Evolutionary conservation across 805 yeast species (phyloP).

Genomic region (Jamesozyma gamospora): DNA sequence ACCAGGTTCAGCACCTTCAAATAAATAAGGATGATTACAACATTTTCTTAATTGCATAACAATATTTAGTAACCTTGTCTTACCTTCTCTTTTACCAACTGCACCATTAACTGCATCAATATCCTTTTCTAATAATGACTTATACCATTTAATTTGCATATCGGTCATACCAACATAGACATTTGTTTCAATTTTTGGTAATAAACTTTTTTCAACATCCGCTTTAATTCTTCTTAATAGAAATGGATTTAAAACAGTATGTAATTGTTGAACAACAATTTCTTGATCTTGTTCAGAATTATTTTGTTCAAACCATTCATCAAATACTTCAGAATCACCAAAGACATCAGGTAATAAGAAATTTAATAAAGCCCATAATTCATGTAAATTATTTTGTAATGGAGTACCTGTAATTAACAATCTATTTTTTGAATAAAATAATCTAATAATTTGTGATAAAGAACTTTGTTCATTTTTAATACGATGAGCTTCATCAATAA

Average conservation of each 20-base stretch:
- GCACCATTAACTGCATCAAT: constrained; percentile 95
- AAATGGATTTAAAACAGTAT: constrained; percentile 84
- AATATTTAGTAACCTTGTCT: constrained; percentile 80
- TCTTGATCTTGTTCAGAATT: constrained; percentile 55
- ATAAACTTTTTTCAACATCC: constrained; percentile 82
- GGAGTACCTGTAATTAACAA: constrained; percentile 93
- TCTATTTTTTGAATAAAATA: constrained; percentile 78
- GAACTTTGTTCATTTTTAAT: constrained; percentile 91
- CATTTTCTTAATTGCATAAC: constrained; percentile 96
- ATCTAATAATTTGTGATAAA: constrained; percentile 81
- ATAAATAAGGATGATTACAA: constrained; percentile 92
- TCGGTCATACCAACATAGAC: constrained; percentile 89
- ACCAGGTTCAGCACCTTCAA: constrained; percentile 99
- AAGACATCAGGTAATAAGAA: constrained; percentile 90
- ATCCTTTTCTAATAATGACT: constrained; percentile 78
- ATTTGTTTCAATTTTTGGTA: constrained; percentile 85
- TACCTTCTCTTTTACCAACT: constrained; percentile 83
- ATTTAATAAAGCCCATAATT: constrained; percentile 89
- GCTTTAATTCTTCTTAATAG: constrained; percentile 79
- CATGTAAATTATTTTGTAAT: constrained; percentile 87
- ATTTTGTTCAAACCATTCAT: constrained; percentile 67
- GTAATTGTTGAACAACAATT: constrained; percentile 76
- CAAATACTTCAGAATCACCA: constrained; percentile 82
- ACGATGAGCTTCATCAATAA: constrained; percentile 94
- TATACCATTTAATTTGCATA: constrained; percentile 92